Evolutionary conservation across 1,139 yeast species (phyloP), one percentile per base, ranked within the genome.

Genomic region (Debaryomycetaceae sp.): DNA sequence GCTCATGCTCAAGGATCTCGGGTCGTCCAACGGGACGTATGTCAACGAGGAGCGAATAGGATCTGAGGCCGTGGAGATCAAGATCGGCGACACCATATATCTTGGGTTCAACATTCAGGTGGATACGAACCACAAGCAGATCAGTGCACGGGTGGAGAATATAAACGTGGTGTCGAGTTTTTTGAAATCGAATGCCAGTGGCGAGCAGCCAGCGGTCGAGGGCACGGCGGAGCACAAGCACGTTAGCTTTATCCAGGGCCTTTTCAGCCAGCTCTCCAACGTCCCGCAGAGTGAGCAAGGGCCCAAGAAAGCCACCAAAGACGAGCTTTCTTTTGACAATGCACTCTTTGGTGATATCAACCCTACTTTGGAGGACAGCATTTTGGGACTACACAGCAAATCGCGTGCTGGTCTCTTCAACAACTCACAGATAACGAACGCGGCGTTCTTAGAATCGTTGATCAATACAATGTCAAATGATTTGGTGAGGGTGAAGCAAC

Each of bases 11-110:
- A 81, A 84, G 54, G 99, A 93, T 65, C 76, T 90, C 54, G 89
- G 90, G 43, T 86, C 96, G 6, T 87, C 97, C 20, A 93, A 93
- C 65, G 99, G 99, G 8, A 93, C 99, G 0, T 95, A 87, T 62
- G 80, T 93, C 42, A 93, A 93, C 62, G 88, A 84, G 38, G 72
- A 69, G 37, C 82, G 91, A 48, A 73, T 93, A 6, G 80, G 81
- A 22, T 75, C 78, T 36, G 91, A 81, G 42, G 81, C 88, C 4
- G 69, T 70, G 6, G 88, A 83, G 53, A 66, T 93, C 42, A 75
- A 81, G 47, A 75, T 83, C 36, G 93, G 89, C 13, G 99, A 93
- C 64, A 72, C 80, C 9, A 77, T 93, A 14, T 95, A 93, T 58
- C 72, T 95, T 46, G 99, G 99, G 1, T 89, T 95, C 45, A 95